These are phyloP conservation scores for Botryosphaeria dothidea DNA, from an alignment of 2,329 filamentous ascomycete genomes.

Conservation along the genomic window DNA sequence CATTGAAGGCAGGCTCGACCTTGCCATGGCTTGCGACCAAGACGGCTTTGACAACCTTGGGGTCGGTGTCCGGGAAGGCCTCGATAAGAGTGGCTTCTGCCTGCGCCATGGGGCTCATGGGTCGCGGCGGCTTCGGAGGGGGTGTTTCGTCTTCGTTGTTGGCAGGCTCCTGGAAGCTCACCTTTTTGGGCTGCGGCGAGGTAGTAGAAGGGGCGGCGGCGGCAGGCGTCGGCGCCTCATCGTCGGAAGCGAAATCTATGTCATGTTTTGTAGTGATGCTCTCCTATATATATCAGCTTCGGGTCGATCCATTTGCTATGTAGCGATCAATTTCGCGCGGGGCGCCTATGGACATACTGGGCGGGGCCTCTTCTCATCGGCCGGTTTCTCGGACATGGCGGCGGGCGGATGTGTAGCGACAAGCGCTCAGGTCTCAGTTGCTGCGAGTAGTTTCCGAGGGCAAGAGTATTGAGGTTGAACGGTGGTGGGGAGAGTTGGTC, in stretches of 20 bases:
- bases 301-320: slow-evolving; percentile 4
- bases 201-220: slow-evolving; percentile 28
- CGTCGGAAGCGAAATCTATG: slow-evolving; percentile 54
- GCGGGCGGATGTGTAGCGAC: background rate
- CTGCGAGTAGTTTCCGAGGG: background rate
- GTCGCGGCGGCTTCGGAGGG: slow-evolving; percentile 77
- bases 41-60: slow-evolving; percentile 80
- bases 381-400: slow-evolving; percentile 20
- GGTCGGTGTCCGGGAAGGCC: slow-evolving; percentile 85
- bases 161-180: slow-evolving; percentile 49
- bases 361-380: slow-evolving; percentile 21
- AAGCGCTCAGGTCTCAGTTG: background rate
- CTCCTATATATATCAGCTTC: slow-evolving; percentile 25
- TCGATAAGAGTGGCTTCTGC: slow-evolving; percentile 87
- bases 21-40: slow-evolving; percentile 81
- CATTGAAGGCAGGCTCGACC: slow-evolving; percentile 94
- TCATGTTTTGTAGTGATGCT: slow-evolving; percentile 39
- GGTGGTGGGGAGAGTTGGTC: background rate
- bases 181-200: slow-evolving; percentile 42
- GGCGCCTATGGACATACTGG: slow-evolving; percentile 12
- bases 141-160: slow-evolving; percentile 57
- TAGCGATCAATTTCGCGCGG: slow-evolving; percentile 26
- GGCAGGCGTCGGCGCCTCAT: slow-evolving; percentile 44
- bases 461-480: background rate
- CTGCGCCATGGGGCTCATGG: slow-evolving; percentile 77